These are phyloP conservation scores for Cercospora sp. DNA, from an alignment of 2,329 filamentous ascomycete genomes.

Conservation along the genomic window DNA sequence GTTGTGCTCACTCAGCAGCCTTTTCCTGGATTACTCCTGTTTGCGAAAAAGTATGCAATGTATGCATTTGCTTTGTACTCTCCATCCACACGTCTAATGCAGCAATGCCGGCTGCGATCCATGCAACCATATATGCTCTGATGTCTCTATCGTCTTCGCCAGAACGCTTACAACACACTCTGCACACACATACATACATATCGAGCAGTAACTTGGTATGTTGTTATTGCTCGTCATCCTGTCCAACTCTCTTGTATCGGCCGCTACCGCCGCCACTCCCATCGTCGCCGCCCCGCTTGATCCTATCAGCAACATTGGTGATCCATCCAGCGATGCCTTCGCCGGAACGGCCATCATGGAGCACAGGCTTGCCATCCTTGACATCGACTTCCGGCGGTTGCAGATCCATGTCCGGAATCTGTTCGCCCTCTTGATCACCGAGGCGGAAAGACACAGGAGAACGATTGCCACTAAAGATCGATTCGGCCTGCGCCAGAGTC, in stretches of 20 bases:
- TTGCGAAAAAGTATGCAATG: neutral
- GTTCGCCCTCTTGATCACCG: conserved; percentile 46
- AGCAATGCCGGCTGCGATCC: neutral
- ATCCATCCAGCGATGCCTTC: conserved; percentile 71
- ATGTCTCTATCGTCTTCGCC: conserved; percentile 18
- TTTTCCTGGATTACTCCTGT: neutral
- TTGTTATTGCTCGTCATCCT: conserved; percentile 42
- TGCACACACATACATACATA: conserved; percentile 12
- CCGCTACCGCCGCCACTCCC: conserved; percentile 43
- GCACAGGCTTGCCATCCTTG: conserved; percentile 52
- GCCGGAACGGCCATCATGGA: conserved; percentile 40
- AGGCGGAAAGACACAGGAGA: conserved; percentile 81
- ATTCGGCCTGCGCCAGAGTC: conserved; percentile 75
- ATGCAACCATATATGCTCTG: neutral
- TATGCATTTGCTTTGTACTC: neutral
- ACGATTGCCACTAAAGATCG: conserved; percentile 67
- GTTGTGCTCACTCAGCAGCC: neutral
- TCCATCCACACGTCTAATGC: neutral
- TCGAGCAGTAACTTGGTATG: neutral
- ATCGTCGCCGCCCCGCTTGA: conserved; percentile 55
- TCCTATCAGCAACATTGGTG: conserved; percentile 55
- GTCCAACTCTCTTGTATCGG: conserved; percentile 50
- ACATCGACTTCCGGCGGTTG: conserved; percentile 68
- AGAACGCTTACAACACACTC: conserved; percentile 14
- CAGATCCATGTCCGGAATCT: conserved; percentile 79